Percentiles rank a stretch among this genome's conserved stretches.
Conservation (phyloP, 2,329 filamentous ascomycete genomes). For the Sporothrix inflata region DNA sequence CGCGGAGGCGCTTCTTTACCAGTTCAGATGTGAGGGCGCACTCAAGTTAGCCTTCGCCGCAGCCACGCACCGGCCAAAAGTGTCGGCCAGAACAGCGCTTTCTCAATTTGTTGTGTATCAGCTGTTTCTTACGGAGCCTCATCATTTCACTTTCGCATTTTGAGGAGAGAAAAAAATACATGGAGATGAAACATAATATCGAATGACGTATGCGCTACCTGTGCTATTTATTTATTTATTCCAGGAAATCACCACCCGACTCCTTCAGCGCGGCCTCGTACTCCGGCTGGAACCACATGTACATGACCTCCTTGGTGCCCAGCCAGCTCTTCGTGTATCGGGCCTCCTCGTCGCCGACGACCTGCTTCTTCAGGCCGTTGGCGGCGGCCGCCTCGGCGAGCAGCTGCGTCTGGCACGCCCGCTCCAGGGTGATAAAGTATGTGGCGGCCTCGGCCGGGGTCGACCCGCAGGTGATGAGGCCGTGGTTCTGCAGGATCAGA, state of each 20-base stretch:
- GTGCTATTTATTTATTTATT: not conserved
- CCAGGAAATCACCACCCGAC: conserved; percentile 40
- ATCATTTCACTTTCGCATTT: too few relatives aligned
- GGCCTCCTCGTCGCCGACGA: conserved; percentile 43
- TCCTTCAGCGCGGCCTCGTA: conserved; percentile 41
- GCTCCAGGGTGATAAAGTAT: conserved; percentile 65
- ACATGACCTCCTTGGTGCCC: conserved; percentile 40
- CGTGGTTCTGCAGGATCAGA: too few relatives aligned
- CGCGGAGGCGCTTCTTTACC: too few relatives aligned
- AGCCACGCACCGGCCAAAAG: too few relatives aligned
- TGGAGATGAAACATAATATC: too few relatives aligned
- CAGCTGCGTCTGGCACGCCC: conserved; percentile 68
- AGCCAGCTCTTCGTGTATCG: conserved; percentile 40
- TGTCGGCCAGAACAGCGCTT: too few relatives aligned
- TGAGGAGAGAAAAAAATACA: too few relatives aligned
- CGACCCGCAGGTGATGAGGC: not conserved
- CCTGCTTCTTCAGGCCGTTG: conserved; percentile 37
- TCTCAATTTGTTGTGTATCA: too few relatives aligned
- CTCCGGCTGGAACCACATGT: conserved; percentile 44
- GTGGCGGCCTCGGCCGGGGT: conserved; percentile 57
- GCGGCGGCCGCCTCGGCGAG: conserved; percentile 57
- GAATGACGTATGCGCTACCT: too few relatives aligned
- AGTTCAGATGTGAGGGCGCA: too few relatives aligned
- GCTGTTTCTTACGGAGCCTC: too few relatives aligned
- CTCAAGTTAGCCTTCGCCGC: too few relatives aligned